Evolutionary conservation across 805 yeast species (phyloP), one percentile per base, ranked within the genome.

Genomic region (Schwanniomyces sp.): DNA sequence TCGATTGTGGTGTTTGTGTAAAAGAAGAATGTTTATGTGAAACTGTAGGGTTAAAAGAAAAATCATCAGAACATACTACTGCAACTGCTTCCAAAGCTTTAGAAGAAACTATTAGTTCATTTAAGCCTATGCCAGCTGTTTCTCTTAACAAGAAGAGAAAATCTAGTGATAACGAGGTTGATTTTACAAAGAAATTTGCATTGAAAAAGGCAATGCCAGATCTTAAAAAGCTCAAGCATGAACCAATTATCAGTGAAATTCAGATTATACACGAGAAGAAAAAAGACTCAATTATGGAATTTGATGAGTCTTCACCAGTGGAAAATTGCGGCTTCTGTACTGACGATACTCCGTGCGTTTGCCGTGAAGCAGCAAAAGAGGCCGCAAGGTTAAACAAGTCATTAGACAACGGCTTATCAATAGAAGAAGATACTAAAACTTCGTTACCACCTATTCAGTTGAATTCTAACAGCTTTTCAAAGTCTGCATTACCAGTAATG

Each of bases 321-420:
- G 95, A 88, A 54, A 82, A 86, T 49, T 92, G 98, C 67, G 98
- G 98, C 0, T 91, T 92, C 66, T 92, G 98, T 61, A 82, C 96
- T 0, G 96, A 88, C 55, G 94, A 84, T 55, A 84, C 96, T 0
- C 91, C 96, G 2, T 92, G 98, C 67, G 87, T 92, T 2, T 92
- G 97, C 63, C 81, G 92, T 25, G 97, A 90, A 55, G 87, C 81
- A 14, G 84, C 82, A 2, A 72, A 74, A 54, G 82, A 77, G 57
- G 79, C 77, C 1, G 79, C 75, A 3, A 54, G 63, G 26, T 58
- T 75, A 47, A 66, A 62, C 47, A 56, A 59, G 16, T 52, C 69
- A 2, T 56, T 71, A 18, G 57, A 56, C 9, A 41, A 67, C 16
- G 76, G 68, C 44, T 68, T 70, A 30, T 26, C 21, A 39, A 12